A percentile compares a stretch with the other conserved stretches of the same genome.
Evolutionary conservation across 306 rosid genomes (phyloP).

Genomic region (Vigna trinervia): DNA sequence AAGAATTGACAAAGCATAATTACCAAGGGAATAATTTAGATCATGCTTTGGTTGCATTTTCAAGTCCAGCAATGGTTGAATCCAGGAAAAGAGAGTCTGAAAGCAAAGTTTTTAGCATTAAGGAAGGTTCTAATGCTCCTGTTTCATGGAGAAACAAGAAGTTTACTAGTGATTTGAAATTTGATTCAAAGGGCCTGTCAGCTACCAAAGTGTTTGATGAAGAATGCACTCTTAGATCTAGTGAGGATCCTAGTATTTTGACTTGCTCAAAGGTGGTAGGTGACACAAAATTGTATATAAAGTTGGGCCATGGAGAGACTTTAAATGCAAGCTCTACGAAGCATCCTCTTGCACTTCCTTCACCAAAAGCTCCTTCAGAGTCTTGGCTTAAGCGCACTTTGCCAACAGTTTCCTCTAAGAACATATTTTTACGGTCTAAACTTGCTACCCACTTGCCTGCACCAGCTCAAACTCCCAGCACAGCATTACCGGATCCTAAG

Average conservation of each 20-base stretch:
- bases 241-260: slow-evolving; percentile 41
- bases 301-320: slow-evolving; percentile 36
- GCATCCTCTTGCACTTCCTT: slow-evolving; percentile 67
- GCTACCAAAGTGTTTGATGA: slow-evolving; percentile 39
- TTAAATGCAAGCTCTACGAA: slow-evolving; percentile 39
- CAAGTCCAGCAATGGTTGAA: slow-evolving; percentile 43
- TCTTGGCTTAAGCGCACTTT: slow-evolving; percentile 89
- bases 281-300: slow-evolving; percentile 36
- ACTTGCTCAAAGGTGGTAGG: slow-evolving; percentile 42
- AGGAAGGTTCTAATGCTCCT: slow-evolving; percentile 32
- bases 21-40: slow-evolving; percentile 39
- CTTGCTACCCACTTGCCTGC: slow-evolving; percentile 42
- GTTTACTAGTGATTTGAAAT: slow-evolving; percentile 35
- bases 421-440: slow-evolving; percentile 49
- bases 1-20: slow-evolving; percentile 39
- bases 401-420: slow-evolving; percentile 67
- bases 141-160: slow-evolving; percentile 42
- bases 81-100: slow-evolving; percentile 50
- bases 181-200: slow-evolving; percentile 38
- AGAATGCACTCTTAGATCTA: slow-evolving; percentile 35
- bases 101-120: slow-evolving; percentile 41
- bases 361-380: slow-evolving; percentile 89
- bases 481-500: slow-evolving; percentile 56
- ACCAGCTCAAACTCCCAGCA: slow-evolving; percentile 41
- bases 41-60: slow-evolving; percentile 29